Evolutionary conservation across 371 early-diverging fungal species (phyloP), one percentile per base, ranked within the genome.

Genomic region (Mortierella sp.): DNA sequence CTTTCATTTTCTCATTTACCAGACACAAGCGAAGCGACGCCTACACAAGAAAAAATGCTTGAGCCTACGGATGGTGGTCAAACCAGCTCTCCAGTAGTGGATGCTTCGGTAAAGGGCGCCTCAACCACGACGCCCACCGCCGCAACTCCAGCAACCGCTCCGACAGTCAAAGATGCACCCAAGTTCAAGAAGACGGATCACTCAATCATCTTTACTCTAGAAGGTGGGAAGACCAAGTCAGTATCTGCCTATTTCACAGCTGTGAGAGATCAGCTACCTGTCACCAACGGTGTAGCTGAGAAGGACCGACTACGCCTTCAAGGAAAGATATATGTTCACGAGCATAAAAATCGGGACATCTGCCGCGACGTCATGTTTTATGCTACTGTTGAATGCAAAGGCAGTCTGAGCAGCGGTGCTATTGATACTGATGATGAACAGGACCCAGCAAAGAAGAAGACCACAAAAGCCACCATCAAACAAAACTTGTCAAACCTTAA

Each of bases 301-400:
- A 74, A 67, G 59, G 74, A 79, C 15, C 70, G 69, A 10, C 32
- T 62, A 22, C 68, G 72, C 10, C 63, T 89, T 7, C 81, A 84
- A 53, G 92, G 93, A 3, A 88, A 87, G 87, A 76, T 95, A 40
- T 86, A 89, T 53, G 94, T 96, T 5, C 95, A 97, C 70, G 97
- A 98, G 77, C 93, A 93, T 74, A 95, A 95, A 78, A 97, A 98
- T 83, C 93, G 94, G 10, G 98, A 97, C 87, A 90, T 92, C 32
- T 91, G 92, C 77, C 96, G 96, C 66, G 85, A 89, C 19, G 92
- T 97, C 32, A 71, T 85, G 4, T 93, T 93, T 43, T 72, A 60
- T 52, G 75, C 81, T 4, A 72, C 65, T 0, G 72, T 75, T 6
- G 81, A 81, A 9, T 63, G 71, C 61, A 55, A 58, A n/a, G 11